phyloP scores from a whole-genome alignment of 306 rosid species.

The Rosa chinensis region DNA sequence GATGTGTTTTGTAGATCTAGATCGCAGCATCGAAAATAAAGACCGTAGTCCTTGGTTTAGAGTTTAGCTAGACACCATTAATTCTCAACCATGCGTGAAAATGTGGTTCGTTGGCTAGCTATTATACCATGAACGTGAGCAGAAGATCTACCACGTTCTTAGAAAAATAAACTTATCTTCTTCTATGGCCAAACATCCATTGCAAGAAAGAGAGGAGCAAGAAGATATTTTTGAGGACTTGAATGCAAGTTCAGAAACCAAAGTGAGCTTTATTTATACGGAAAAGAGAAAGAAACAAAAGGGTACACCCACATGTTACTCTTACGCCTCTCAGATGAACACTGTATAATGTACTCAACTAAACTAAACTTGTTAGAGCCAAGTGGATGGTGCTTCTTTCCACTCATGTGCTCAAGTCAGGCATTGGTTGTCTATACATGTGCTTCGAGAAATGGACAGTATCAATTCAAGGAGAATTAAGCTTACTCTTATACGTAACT shows the following conservation, averaged over 20 bases:
- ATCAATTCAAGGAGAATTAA: neutral
- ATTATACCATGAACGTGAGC: neutral
- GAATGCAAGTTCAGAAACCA: conserved; percentile 28
- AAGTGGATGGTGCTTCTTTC: conserved; percentile 11
- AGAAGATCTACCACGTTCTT: neutral
- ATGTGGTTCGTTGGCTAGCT: conserved; percentile 10
- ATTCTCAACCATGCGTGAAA: conserved; percentile 6
- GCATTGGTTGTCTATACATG: conserved; percentile 1
- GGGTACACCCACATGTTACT: neutral
- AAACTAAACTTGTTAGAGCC: conserved; percentile 7
- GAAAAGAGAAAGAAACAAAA: neutral
- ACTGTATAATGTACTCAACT: neutral
- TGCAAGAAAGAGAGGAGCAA: conserved; percentile 26
- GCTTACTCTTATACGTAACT: neutral
- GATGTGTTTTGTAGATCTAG: neutral
- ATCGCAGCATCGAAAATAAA: conserved; percentile 16
- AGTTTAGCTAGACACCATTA: conserved; percentile 11
- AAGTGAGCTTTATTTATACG: conserved; percentile 3
- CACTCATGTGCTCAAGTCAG: conserved; percentile 10
- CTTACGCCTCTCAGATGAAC: neutral
- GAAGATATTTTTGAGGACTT: conserved; percentile 17
- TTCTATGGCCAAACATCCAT: conserved; percentile 36
- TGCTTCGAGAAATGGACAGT: conserved; percentile 5
- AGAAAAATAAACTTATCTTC: conserved; percentile 16
- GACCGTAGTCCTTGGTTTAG: neutral